Evolutionary conservation across 495 filamentous ascomycete species (phyloP).

Genomic region (Aspergillus sclerotioniger): DNA sequence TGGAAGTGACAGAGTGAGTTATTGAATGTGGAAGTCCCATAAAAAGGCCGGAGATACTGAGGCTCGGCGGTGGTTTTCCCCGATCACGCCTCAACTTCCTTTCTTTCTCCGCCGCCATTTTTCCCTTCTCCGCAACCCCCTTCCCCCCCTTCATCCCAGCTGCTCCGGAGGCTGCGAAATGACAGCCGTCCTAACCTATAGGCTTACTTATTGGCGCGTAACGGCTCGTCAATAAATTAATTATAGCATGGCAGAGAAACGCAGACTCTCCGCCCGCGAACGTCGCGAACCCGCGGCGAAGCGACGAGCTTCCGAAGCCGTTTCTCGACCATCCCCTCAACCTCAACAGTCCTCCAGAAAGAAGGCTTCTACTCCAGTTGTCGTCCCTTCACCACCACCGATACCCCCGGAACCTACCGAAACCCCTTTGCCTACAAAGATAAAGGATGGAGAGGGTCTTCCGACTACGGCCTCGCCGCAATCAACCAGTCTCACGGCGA

Average conservation of each 20-base stretch:
- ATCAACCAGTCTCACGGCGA: slow-evolving; percentile 55
- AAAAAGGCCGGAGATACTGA: not conserved
- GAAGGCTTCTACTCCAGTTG: slow-evolving; percentile 38
- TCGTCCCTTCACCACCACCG: slow-evolving; percentile 21
- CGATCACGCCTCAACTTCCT: slow-evolving; percentile 7
- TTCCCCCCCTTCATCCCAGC: not conserved
- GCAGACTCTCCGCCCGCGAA: slow-evolving; percentile 42
- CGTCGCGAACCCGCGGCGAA: slow-evolving; percentile 49
- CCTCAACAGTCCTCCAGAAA: slow-evolving; percentile 29
- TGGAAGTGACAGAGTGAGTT: not conserved
- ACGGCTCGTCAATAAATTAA: not conserved
- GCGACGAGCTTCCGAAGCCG: slow-evolving; percentile 45
- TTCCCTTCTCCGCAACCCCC: slow-evolving; percentile 5
- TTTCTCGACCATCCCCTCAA: slow-evolving; percentile 29
- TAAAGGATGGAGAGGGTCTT: slow-evolving; percentile 65
- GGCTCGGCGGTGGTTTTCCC: slow-evolving; percentile 1
- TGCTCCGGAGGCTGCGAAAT: slow-evolving; percentile 5
- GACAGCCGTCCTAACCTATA: not conserved
- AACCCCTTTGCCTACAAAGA: slow-evolving; percentile 60
- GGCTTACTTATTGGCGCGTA: not conserved
- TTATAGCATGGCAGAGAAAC: slow-evolving; percentile 47
- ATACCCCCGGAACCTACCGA: slow-evolving; percentile 39
- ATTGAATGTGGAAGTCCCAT: not conserved
- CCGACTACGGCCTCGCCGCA: slow-evolving; percentile 74
- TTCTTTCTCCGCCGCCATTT: slow-evolving; percentile 9